Evolutionary conservation across 2,329 filamentous ascomycete species (phyloP), one percentile per base, ranked within the genome.

Genomic region (Diaporthe sp.): DNA sequence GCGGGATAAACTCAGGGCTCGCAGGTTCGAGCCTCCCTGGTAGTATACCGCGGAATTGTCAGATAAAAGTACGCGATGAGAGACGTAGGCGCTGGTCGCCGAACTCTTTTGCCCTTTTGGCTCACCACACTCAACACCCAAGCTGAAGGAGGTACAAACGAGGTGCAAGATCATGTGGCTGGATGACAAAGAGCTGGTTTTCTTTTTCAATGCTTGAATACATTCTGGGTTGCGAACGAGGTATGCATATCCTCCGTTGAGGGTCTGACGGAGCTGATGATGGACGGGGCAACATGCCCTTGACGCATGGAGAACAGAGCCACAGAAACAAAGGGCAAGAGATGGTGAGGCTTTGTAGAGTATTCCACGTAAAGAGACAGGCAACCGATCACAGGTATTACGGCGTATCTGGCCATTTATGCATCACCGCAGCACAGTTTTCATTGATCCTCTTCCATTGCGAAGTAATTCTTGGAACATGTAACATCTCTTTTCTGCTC

Each of bases 21-120:
- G 58, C 58, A 3, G 37, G 58, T 61, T 61, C 37, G 58, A 42
- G 53, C 22, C 37, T 44, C 37, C 58, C 58, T 61, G 63, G 63
- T 51, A 53, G 44, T 68, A 51, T 49, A 28, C 65, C 65, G 65
- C 65, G 65, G 47, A 53, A 68, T 22, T 31, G 60, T 12, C 6
- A 39, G 47, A 37, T 28, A 53, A 53, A 8, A 68, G 65, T 68
- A 68, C 47, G 47, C 65, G 65, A 53, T 20, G 65, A 53, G 65
- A 68, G 65, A 68, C 6, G 65, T 53, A 68, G 47, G 47, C 31
- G 34, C 65, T 53, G 47, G 65, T 61, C 65, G 47, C 49, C 34
- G 65, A 55, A 70, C 49, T 70, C 65, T 70, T 70, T 70, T 68
- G 63, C 8, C n/a, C 0, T 55, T 55, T 31, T 55, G 34, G 22